phyloP scores from a whole-genome alignment of 2,329 filamentous ascomycete genomes.

The Calonectria henricotiae region DNA sequence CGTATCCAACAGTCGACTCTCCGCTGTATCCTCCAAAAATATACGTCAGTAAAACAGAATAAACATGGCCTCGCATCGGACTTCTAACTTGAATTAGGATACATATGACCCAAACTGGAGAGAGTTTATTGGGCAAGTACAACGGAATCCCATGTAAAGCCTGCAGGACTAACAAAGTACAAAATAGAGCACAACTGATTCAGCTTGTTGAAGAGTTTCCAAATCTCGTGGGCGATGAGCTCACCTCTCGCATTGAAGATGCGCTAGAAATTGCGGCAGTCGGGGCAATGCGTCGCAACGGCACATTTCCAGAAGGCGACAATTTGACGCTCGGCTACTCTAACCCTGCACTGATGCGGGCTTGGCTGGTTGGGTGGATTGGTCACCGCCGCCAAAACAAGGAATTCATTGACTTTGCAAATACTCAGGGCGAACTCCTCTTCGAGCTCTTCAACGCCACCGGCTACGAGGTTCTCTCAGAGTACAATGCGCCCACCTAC shows the following conservation, averaged over 20 bases:
- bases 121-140: slow-evolving; percentile 57
- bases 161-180: slow-evolving; percentile 13
- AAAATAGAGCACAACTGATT: slow-evolving; percentile 53
- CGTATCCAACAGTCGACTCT: slow-evolving; percentile 57
- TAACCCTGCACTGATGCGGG: slow-evolving; percentile 63
- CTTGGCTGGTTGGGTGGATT: slow-evolving; percentile 61
- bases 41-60: slow-evolving; percentile 27
- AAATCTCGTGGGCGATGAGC: slow-evolving; percentile 52
- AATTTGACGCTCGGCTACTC: slow-evolving; percentile 61
- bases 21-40: slow-evolving; percentile 51
- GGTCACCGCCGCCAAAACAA: slow-evolving; percentile 59
- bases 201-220: slow-evolving; percentile 58
- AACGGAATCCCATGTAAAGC: no score
- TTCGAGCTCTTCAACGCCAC: slow-evolving; percentile 54
- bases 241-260: slow-evolving; percentile 58
- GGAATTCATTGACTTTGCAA: slow-evolving; percentile 58
- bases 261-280: slow-evolving; percentile 58
- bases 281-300: slow-evolving; percentile 61
- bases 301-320: slow-evolving; percentile 57
- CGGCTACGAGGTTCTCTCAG: slow-evolving; percentile 56
- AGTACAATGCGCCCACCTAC: slow-evolving; percentile 62
- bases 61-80: no score
- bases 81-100: neutral
- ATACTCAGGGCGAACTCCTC: slow-evolving; percentile 54
- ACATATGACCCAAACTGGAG: slow-evolving; percentile 57